Evolutionary conservation across 495 filamentous ascomycete species (phyloP).

Genomic region (Filosporella fistucella): DNA sequence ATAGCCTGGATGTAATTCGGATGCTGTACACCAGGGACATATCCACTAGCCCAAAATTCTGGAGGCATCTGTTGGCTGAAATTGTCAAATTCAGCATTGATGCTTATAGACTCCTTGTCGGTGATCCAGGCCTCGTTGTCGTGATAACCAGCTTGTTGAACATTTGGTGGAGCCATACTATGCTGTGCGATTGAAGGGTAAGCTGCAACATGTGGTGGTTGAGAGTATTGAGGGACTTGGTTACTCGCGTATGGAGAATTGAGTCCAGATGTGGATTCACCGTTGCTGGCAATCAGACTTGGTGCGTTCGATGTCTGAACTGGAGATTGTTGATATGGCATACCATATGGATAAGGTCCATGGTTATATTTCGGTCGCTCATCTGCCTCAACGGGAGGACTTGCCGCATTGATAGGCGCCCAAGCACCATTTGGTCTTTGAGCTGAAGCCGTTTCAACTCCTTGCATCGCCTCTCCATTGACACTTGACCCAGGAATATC

Average conservation of each 20-base stretch:
- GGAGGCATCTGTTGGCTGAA: slow-evolving; percentile 9
- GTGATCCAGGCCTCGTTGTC: slow-evolving; percentile 1
- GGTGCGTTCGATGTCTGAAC: slow-evolving; percentile 15
- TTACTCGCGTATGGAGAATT: slow-evolving; percentile 18
- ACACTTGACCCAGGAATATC: slow-evolving; percentile 17
- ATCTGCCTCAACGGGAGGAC: slow-evolving; percentile 14
- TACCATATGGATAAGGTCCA: slow-evolving; percentile 5
- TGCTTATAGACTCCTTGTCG: slow-evolving; percentile 2
- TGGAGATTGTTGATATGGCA: slow-evolving; percentile 16
- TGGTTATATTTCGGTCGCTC: slow-evolving; percentile 14
- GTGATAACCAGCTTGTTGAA: background rate
- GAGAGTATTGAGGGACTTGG: slow-evolving; percentile 3
- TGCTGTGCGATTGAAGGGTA: slow-evolving; percentile 13
- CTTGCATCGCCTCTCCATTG: slow-evolving; percentile 24
- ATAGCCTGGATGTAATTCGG: slow-evolving; percentile 4
- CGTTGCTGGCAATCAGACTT: slow-evolving; percentile 15
- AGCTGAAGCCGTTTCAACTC: slow-evolving; percentile 12
- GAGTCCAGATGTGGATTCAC: slow-evolving; percentile 13
- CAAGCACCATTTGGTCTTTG: slow-evolving; percentile 16
- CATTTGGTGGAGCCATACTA: slow-evolving; percentile 14
- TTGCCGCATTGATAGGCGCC: slow-evolving; percentile 18
- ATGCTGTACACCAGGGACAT: background rate
- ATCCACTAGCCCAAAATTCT: background rate
- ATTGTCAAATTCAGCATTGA: slow-evolving; percentile 12
- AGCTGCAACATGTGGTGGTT: slow-evolving; percentile 3